phyloP scores from a whole-genome alignment of 208 protist species.

The Acanthamoeba castellanii region DNA sequence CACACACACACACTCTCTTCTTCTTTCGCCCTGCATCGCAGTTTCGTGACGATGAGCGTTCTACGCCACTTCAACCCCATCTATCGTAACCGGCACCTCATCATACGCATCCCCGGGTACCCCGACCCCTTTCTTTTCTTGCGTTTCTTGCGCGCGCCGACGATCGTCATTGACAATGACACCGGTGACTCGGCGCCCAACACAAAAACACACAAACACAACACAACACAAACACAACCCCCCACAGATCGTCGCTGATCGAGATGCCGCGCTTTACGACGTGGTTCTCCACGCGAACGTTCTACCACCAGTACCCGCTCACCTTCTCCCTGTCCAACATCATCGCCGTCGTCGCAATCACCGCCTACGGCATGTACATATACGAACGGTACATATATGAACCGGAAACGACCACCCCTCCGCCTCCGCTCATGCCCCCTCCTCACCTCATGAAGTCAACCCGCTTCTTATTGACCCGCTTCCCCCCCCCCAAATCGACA shows the following conservation, averaged over 20 bases:
- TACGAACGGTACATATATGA: background rate
- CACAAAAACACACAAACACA: background rate
- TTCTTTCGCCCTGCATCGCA: background rate
- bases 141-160: too few species aligned
- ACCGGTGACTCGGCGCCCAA: background rate
- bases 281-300: conserved; percentile 56
- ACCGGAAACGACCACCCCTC: too few species aligned
- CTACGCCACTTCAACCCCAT: conserved; percentile 57
- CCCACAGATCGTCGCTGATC: background rate
- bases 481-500: background rate
- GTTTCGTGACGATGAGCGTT: conserved; percentile 32
- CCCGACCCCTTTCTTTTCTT: background rate
- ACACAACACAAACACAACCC: background rate
- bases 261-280: conserved; percentile 38
- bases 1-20: too few species aligned
- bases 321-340: conserved; percentile 28
- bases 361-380: conserved; percentile 53
- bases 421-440: background rate
- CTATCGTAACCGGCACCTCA: conserved; percentile 46
- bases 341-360: background rate
- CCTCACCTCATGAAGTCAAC: background rate
- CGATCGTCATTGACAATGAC: background rate
- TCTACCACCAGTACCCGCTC: conserved; percentile 43
- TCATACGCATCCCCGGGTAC: conserved; percentile 19
- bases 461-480: background rate